Evolutionary conservation across 2,329 filamentous ascomycete genomes (phyloP).

Genomic region (Xylariales sp.): DNA sequence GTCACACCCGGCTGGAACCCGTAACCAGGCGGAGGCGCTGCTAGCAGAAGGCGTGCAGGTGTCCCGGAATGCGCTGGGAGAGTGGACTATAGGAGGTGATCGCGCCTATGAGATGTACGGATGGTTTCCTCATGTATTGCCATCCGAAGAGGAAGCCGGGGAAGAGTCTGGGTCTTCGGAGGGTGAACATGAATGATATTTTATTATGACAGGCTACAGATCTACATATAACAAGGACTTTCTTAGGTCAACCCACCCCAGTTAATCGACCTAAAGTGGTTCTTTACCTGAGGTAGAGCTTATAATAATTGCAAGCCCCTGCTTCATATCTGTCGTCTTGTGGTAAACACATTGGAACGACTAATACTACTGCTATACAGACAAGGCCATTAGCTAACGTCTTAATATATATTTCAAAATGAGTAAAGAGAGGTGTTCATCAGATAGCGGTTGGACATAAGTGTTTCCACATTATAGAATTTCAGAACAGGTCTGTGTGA

Average conservation of each 20-base stretch:
- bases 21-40: slow-evolving; percentile 63
- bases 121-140: slow-evolving; percentile 66
- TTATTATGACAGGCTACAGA: slow-evolving; percentile 13
- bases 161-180: not conserved
- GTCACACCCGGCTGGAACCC: slow-evolving; percentile 61
- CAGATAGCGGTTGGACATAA: slow-evolving; percentile 89
- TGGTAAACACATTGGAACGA: not conserved
- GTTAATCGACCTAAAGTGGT: not conserved
- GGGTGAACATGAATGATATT: slow-evolving; percentile 24
- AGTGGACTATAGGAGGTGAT: too few species aligned
- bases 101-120: slow-evolving; percentile 47
- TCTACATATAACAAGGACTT: slow-evolving; percentile 9
- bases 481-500: slow-evolving; percentile 89
- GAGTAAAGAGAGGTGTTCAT: slow-evolving; percentile 48
- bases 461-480: slow-evolving; percentile 70
- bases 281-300: not conserved
- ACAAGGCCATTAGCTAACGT: slow-evolving; percentile 19
- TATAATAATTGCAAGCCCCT: too few species aligned
- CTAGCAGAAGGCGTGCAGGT: slow-evolving; percentile 65
- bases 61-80: slow-evolving; percentile 32
- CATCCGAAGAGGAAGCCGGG: slow-evolving; percentile 52
- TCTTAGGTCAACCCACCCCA: too few species aligned
- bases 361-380: not conserved
- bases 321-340: not conserved
- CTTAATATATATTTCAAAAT: slow-evolving; percentile 9